Evolutionary conservation across 176 grass and related monocot species (phyloP).

Genomic region (Phyllostachys edulis): DNA sequence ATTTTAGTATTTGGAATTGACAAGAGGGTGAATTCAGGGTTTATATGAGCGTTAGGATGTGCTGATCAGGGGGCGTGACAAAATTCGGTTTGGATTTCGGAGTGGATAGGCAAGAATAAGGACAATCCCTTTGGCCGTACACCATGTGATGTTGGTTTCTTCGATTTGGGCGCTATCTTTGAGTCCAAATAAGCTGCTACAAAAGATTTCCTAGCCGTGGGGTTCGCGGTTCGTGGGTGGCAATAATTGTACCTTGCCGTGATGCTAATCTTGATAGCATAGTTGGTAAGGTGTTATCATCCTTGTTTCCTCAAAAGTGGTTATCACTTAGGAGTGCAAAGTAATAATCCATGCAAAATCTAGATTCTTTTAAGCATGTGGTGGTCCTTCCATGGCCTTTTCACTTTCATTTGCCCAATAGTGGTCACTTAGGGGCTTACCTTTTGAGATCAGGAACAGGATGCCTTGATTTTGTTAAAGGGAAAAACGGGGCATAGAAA

Average conservation of each 20-base stretch:
- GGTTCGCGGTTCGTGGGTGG: too few species aligned
- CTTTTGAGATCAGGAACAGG: not conserved
- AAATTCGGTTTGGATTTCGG: conserved; percentile 27
- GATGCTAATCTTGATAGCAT: not conserved
- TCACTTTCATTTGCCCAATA: not conserved
- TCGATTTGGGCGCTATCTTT: not conserved
- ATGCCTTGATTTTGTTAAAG: not conserved
- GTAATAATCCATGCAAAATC: conserved; percentile 18
- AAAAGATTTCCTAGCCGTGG: not conserved
- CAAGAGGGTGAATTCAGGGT: not conserved
- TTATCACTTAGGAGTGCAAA: not conserved
- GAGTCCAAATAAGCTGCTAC: not conserved
- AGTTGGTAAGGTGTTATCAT: conserved; percentile 15
- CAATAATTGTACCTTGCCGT: conserved; percentile 16
- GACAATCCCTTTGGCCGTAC: not conserved
- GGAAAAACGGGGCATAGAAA: not conserved
- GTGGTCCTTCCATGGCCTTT: conserved; percentile 16
- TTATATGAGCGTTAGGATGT: not conserved
- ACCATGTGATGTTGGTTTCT: not conserved
- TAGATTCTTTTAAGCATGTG: conserved; percentile 28
- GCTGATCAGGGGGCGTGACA: not conserved
- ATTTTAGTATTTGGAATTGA: not conserved
- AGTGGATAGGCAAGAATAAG: not conserved
- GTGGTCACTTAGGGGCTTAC: not conserved
- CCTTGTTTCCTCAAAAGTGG: conserved; percentile 17